Evolutionary conservation across 345 rosid species (phyloP).

Genomic region (Eucalyptus cloeziana): DNA sequence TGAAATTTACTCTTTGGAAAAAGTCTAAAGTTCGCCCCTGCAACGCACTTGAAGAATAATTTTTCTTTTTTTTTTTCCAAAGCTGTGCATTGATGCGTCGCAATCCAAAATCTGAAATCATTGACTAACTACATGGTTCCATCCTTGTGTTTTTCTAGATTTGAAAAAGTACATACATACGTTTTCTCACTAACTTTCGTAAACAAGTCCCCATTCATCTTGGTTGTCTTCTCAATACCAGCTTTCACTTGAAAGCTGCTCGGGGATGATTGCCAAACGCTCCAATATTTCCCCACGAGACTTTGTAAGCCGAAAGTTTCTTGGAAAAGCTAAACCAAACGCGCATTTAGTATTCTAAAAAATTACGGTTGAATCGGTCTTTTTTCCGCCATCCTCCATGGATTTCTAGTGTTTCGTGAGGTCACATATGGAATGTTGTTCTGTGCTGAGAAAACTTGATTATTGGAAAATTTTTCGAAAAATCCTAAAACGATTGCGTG

Average conservation of each 20-base stretch:
- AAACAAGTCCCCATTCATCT: too few relatives aligned
- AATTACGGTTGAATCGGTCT: not conserved
- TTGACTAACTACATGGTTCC: not conserved
- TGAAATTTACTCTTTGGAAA: not conserved
- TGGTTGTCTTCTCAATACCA: too few relatives aligned
- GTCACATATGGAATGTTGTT: not conserved
- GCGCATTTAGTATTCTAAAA: too few relatives aligned
- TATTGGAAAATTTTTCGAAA: fast-evolving
- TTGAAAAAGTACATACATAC: not conserved
- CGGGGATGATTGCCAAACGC: too few relatives aligned
- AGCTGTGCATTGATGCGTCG: not conserved
- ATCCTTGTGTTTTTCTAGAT: not conserved
- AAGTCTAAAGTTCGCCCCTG: not conserved
- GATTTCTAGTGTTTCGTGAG: not conserved
- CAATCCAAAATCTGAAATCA: not conserved
- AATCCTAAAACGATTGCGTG: fast-evolving
- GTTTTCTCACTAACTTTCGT: too few relatives aligned
- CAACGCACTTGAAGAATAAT: not conserved
- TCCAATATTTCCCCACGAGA: too few relatives aligned
- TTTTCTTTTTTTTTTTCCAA: not conserved
- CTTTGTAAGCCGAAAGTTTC: too few relatives aligned
- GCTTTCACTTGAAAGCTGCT: too few relatives aligned
- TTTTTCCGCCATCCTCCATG: not conserved
- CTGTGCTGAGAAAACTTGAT: not conserved
- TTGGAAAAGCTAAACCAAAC: too few relatives aligned